Percentiles rank a stretch among this genome's conserved stretches.
Evolutionary conservation across 345 rosid species (phyloP).

Genomic region (Lepidium didymum): DNA sequence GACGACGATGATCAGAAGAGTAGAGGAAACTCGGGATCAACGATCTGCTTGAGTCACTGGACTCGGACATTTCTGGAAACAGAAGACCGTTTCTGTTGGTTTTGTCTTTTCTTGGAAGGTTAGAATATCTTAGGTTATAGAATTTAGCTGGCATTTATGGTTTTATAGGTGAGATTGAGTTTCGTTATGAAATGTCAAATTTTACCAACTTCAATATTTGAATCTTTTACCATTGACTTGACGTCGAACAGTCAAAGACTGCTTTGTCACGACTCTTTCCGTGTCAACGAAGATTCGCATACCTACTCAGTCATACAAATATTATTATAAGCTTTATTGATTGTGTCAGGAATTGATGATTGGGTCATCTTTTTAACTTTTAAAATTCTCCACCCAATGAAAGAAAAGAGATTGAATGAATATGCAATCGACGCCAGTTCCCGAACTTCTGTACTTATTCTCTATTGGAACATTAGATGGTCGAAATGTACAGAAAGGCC

Average conservation of each 20-base stretch:
- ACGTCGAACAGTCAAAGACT: background rate
- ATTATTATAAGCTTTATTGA: no score
- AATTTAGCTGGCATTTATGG: background rate
- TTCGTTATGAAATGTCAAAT: background rate
- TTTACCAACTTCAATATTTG: background rate
- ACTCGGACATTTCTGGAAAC: conserved; percentile 34
- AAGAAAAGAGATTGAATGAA: no score
- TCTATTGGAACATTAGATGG: no score
- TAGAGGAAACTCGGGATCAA: conserved; percentile 76
- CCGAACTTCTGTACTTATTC: no score
- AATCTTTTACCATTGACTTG: background rate
- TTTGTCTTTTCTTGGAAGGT: background rate
- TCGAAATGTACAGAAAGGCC: no score
- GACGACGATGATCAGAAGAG: conserved; percentile 30
- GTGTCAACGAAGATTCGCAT: conserved; percentile 9
- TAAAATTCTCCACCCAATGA: no score
- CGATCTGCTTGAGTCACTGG: conserved; percentile 36
- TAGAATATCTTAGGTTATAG: background rate
- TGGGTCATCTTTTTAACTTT: no score
- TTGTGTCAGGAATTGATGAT: no score
- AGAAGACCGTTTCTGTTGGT: background rate
- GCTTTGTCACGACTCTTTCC: conserved; percentile 25
- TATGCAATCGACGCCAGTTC: no score
- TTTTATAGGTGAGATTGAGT: conserved; percentile 3
- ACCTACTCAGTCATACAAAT: background rate